A percentile compares a stretch with the other conserved stretches of the same genome.
These are phyloP conservation scores for Trichocladium antarcticum DNA, from an alignment of 495 filamentous ascomycete genomes.

Conservation along the genomic window DNA sequence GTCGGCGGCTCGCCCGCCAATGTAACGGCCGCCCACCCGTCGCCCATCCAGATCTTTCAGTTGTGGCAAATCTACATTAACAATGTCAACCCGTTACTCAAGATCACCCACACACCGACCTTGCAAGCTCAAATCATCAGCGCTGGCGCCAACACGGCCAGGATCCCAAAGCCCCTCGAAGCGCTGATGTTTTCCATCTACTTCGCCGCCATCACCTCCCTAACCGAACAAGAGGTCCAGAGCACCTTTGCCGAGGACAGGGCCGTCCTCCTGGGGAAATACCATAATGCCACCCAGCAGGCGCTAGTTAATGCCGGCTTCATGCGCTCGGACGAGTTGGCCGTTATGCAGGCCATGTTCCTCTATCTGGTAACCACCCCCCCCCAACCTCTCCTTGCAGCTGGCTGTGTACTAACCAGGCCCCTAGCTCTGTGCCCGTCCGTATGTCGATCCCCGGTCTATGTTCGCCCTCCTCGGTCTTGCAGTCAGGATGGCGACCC, in stretches of 20 bases:
- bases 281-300: constrained; percentile 42
- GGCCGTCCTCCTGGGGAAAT: constrained; percentile 34
- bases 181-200: constrained; percentile 50
- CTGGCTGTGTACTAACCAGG: constrained; percentile 13
- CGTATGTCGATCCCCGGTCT: constrained; percentile 39
- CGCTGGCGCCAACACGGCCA: constrained; percentile 36
- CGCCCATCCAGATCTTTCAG: constrained; percentile 56
- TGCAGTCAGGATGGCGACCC: constrained; percentile 56
- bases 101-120: constrained; percentile 55
- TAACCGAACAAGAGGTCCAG: constrained; percentile 42
- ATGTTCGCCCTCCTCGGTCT: constrained; percentile 50
- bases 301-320: constrained; percentile 47
- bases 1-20: constrained; percentile 39
- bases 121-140: constrained; percentile 44
- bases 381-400: neutral
- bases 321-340: constrained; percentile 44
- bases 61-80: constrained; percentile 62
- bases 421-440: constrained; percentile 34
- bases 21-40: constrained; percentile 50
- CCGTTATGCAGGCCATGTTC: constrained; percentile 44
- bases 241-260: constrained; percentile 40
- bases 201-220: constrained; percentile 40
- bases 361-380: constrained; percentile 41
- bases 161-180: constrained; percentile 40
- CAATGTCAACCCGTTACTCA: constrained; percentile 60